These are phyloP conservation scores for Cnidoscolus chayamansa DNA, from an alignment of 441 rosid genomes.

Conservation along the genomic window DNA sequence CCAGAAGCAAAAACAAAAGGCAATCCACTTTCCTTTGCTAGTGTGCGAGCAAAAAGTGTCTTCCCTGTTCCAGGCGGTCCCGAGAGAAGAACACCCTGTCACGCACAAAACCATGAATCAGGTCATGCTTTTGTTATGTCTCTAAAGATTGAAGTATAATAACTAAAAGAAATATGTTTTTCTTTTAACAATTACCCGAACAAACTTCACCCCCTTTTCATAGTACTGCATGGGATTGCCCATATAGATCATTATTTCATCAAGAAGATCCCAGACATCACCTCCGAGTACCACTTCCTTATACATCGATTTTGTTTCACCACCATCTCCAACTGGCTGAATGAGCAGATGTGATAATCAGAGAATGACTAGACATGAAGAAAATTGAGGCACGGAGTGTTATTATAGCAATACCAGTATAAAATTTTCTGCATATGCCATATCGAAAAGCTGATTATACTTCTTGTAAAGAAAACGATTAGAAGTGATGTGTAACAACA, in stretches of 20 bases:
- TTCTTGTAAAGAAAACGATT: constrained; percentile 84
- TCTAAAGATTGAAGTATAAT: constrained; percentile 18
- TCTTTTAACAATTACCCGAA: constrained; percentile 60
- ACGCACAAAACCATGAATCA: constrained; percentile 21
- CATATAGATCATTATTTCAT: constrained; percentile 95
- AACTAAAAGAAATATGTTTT: constrained; percentile 1
- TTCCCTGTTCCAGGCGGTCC: constrained; percentile 99
- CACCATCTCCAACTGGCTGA: constrained; percentile 91
- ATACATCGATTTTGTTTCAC: constrained; percentile 82
- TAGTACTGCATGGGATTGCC: constrained; percentile 91
- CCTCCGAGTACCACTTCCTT: constrained; percentile 96
- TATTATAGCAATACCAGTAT: constrained; percentile 59
- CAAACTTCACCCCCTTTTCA: constrained; percentile 79
- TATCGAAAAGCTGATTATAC: constrained; percentile 82
- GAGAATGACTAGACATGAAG: constrained; percentile 11
- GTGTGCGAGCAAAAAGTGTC: constrained; percentile 95
- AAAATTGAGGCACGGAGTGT: constrained; percentile 4
- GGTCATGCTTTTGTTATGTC: constrained; percentile 17
- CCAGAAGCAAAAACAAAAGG: constrained; percentile 98
- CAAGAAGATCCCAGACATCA: constrained; percentile 98
- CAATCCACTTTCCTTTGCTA: constrained; percentile 91
- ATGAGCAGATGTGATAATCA: constrained; percentile 28
- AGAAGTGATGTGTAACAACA: constrained; percentile 75
- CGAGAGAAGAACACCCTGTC: constrained; percentile 91
- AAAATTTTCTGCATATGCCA: constrained; percentile 91